Conservation (phyloP, 2,329 filamentous ascomycete species). For the Zarea fungicola region DNA sequence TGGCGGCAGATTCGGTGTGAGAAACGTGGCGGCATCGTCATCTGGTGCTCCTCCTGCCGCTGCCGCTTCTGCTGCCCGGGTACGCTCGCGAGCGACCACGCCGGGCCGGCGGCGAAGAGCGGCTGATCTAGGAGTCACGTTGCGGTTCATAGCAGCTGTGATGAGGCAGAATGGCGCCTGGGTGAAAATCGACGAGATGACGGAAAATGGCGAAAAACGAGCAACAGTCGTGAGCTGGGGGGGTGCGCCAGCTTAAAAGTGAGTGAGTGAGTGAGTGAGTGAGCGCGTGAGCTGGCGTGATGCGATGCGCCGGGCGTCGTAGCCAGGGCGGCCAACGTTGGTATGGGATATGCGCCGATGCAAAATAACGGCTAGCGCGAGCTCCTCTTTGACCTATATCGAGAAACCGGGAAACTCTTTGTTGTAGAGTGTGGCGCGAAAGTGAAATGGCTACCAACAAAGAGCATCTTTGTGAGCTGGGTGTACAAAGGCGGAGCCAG, state of each 20-base stretch:
- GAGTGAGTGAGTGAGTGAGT: conserved; percentile 6
- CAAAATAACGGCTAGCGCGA: background rate
- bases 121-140: conserved; percentile 17
- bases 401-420: conserved; percentile 3
- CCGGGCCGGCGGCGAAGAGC: conserved; percentile 2
- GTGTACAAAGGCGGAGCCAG: conserved; percentile 7
- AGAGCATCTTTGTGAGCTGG: conserved; percentile 21
- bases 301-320: background rate
- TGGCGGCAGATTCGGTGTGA: conserved; percentile 22
- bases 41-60: too few species aligned
- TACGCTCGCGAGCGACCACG: background rate
- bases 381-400: conserved; percentile 9
- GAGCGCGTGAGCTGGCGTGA: conserved; percentile 1
- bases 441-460: conserved; percentile 19
- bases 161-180: too few species aligned
- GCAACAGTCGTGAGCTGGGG: background rate
- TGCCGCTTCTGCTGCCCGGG: conserved; percentile 5
- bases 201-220: background rate
- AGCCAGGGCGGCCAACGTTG: conserved; percentile 5
- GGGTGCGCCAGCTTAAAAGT: background rate
- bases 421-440: conserved; percentile 3
- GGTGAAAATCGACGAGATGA: too few species aligned
- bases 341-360: background rate
- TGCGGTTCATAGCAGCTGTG: background rate
- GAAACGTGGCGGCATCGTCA: conserved; percentile 12